Evolutionary conservation across 1,139 yeast species (phyloP).

Genomic region (Kazachstania sp.): DNA sequence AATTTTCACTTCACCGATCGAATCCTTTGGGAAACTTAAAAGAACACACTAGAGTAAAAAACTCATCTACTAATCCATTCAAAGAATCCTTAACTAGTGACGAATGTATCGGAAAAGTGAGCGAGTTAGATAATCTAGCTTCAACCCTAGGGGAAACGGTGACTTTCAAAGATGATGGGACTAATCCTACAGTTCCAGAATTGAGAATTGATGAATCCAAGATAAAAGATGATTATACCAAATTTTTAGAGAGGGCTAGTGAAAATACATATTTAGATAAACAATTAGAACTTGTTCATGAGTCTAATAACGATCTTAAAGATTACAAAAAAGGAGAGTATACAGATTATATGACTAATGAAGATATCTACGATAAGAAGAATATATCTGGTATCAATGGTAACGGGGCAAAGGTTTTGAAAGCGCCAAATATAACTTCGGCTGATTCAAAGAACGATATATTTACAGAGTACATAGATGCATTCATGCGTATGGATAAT

Average conservation of each 20-base stretch:
- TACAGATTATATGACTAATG: no score
- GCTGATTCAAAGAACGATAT: not conserved
- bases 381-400: no score
- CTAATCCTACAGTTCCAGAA: not conserved
- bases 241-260: no score
- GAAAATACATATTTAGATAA: no score
- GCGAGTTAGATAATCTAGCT: not conserved
- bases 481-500: not conserved
- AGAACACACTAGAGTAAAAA: not conserved
- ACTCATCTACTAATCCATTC: not conserved
- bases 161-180: not conserved
- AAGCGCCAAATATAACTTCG: not conserved
- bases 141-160: not conserved
- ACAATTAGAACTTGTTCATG: no score
- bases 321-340: no score
- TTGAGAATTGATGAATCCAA: not conserved
- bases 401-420: not conserved
- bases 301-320: no score
- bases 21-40: conserved; percentile 2
- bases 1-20: conserved; percentile 4
- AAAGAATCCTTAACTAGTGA: not conserved
- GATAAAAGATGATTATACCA: no score
- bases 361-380: no score
- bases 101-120: not conserved
- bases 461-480: not conserved